phyloP scores from a whole-genome alignment of 805 yeast species.

The Candida pseudofarinosa region DNA sequence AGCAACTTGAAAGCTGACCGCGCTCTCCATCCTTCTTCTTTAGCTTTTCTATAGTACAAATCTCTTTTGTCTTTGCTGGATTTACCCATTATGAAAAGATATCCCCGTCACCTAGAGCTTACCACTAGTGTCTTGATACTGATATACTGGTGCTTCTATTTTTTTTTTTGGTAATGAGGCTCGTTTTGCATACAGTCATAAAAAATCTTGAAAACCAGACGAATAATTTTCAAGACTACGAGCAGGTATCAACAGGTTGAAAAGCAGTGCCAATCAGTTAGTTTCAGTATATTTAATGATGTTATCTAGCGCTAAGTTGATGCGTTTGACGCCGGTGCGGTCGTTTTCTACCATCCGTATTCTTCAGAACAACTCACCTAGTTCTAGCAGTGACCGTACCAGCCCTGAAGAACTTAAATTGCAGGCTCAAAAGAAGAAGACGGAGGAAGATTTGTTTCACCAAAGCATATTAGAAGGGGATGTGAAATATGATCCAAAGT shows the following conservation, averaged over 20 bases:
- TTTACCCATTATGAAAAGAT: constrained; percentile 67
- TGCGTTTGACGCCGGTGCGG: constrained; percentile 2
- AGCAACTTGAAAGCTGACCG: constrained; percentile 91
- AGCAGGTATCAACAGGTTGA: background rate
- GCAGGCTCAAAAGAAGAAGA: constrained; percentile 19
- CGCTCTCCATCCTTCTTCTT: constrained; percentile 97
- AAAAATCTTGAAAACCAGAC: constrained; percentile 2
- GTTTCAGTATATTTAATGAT: constrained; percentile 1
- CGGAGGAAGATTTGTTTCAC: constrained; percentile 24
- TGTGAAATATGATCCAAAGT: constrained; percentile 29
- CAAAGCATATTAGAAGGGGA: constrained; percentile 23
- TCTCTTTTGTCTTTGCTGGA: constrained; percentile 94
- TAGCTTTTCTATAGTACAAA: constrained; percentile 86
- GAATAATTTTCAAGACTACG: constrained; percentile 2
- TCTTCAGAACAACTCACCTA: constrained; percentile 1
- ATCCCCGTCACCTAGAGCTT: background rate
- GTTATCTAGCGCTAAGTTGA: constrained; percentile 2
- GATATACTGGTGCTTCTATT: background rate
- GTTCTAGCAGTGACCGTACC: constrained; percentile 10
- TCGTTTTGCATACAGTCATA: constrained; percentile 1
- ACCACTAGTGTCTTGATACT: no score
- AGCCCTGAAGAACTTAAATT: constrained; percentile 32
- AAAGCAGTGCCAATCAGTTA: background rate
- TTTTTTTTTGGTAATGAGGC: background rate
- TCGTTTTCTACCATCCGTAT: constrained; percentile 3